Conservation (phyloP, 768 basidiomycete species). For the Trametes sanguinea region DNA sequence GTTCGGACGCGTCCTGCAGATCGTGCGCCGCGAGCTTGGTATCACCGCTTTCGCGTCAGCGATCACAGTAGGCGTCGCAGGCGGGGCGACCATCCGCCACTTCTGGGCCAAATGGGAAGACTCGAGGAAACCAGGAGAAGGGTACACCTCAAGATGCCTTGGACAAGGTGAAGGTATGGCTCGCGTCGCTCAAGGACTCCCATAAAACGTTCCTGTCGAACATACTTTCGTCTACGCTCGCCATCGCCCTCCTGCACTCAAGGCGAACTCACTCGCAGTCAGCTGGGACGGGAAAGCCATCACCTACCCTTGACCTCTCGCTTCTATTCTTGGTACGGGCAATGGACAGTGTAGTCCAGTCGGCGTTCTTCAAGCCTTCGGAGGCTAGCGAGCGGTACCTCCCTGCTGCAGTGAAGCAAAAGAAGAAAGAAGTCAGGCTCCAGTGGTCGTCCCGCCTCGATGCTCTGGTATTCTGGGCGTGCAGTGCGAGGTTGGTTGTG, state of each 20-base stretch:
- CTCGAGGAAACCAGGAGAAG: neutral
- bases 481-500: constrained; percentile 64
- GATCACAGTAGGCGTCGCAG: constrained; percentile 63
- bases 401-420: constrained; percentile 7
- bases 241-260: constrained; percentile 57
- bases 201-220: constrained; percentile 64
- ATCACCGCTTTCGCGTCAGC: constrained; percentile 70
- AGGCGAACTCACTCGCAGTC: constrained; percentile 35
- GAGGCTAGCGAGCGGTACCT: constrained; percentile 6
- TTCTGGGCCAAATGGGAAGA: constrained; percentile 39
- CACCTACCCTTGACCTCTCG: constrained; percentile 69
- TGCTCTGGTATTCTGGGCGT: constrained; percentile 74
- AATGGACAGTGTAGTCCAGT: constrained; percentile 61
- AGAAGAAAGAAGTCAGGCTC: constrained; percentile 28
- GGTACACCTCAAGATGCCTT: neutral
- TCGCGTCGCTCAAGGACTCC: constrained; percentile 37
- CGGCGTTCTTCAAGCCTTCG: constrained; percentile 40
- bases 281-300: constrained; percentile 28
- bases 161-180: constrained; percentile 7
- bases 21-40: constrained; percentile 59
- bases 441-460: constrained; percentile 52
- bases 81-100: constrained; percentile 56
- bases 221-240: constrained; percentile 55
- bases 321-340: constrained; percentile 70
- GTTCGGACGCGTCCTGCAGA: constrained; percentile 33